phyloP scores from a whole-genome alignment of 768 basidiomycete species.

The Termitomyces sp. region DNA sequence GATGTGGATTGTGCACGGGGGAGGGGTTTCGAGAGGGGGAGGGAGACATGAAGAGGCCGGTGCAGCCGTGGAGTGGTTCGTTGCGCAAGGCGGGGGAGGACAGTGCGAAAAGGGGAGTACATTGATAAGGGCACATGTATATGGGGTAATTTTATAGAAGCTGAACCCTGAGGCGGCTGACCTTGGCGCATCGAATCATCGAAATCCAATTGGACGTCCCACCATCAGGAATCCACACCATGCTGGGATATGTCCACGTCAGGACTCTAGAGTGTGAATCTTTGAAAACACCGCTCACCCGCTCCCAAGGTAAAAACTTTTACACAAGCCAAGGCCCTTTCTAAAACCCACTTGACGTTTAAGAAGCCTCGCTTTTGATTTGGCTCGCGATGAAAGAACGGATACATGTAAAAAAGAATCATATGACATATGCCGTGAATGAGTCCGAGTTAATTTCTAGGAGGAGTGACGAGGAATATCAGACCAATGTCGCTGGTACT shows the following conservation, averaged over 20 bases:
- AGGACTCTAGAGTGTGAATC: too few species aligned
- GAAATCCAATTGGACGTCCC: background rate
- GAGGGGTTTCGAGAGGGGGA: background rate
- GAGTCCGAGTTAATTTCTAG: too few species aligned
- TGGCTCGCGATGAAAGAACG: too few species aligned
- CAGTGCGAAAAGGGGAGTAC: slow-evolving; percentile 1
- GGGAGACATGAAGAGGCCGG: background rate
- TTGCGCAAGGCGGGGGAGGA: background rate
- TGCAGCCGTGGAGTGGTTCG: background rate
- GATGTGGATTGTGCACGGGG: slow-evolving; percentile 33
- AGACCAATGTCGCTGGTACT: too few species aligned
- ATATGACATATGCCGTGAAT: too few species aligned
- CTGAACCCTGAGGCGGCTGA: background rate
- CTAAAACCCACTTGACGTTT: slow-evolving; percentile 37
- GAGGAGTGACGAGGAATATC: too few species aligned
- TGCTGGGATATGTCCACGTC: too few species aligned
- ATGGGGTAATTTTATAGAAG: background rate
- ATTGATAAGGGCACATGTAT: background rate
- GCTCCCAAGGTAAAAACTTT: slow-evolving; percentile 80
- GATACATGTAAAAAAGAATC: too few species aligned
- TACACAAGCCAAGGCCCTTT: slow-evolving; percentile 16
- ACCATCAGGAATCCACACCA: background rate
- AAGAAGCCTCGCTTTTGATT: slow-evolving; percentile 33
- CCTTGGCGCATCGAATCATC: background rate
- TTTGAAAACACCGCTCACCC: slow-evolving; percentile 51